phyloP scores from a whole-genome alignment of 164 flowering plant genomes.

The Akebia trifoliata region DNA sequence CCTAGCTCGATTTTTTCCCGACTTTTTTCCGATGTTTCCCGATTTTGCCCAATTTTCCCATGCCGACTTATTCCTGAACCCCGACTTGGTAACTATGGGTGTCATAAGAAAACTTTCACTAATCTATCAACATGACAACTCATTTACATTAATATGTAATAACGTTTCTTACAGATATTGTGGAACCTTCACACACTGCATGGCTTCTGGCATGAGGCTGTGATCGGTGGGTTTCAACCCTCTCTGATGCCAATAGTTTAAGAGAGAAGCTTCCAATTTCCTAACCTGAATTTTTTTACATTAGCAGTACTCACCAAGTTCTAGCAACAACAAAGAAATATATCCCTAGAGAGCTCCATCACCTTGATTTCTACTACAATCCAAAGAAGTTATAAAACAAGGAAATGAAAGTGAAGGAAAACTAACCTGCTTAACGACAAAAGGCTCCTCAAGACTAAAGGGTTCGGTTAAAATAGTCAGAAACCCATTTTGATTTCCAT shows the following conservation, averaged over 20 bases:
- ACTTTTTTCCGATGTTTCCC: too few species aligned
- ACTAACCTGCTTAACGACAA: conserved; percentile 76
- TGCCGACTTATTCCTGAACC: too few species aligned
- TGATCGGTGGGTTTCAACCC: conserved; percentile 49
- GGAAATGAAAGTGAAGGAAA: not conserved
- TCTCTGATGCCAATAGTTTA: conserved; percentile 35
- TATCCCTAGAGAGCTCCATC: not conserved
- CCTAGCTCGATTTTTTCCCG: too few species aligned
- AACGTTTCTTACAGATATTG: not conserved
- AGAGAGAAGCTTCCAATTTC: conserved; percentile 44
- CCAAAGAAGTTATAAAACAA: not conserved
- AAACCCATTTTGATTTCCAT: conserved; percentile 87
- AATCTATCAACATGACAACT: not conserved
- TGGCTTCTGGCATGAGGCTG: conserved; percentile 37
- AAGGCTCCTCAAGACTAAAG: conserved; percentile 69
- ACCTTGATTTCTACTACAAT: too few species aligned
- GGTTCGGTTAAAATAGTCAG: conserved; percentile 76
- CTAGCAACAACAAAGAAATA: not conserved
- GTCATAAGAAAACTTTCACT: not conserved
- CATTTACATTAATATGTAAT: not conserved
- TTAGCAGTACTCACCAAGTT: not conserved
- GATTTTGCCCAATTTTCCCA: too few species aligned
- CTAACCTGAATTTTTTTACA: conserved; percentile 43
- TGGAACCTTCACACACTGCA: conserved; percentile 11
- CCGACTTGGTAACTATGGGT: too few species aligned